These are phyloP conservation scores for Mallotus repandus DNA, from an alignment of 441 rosid species.

Conservation along the genomic window DNA sequence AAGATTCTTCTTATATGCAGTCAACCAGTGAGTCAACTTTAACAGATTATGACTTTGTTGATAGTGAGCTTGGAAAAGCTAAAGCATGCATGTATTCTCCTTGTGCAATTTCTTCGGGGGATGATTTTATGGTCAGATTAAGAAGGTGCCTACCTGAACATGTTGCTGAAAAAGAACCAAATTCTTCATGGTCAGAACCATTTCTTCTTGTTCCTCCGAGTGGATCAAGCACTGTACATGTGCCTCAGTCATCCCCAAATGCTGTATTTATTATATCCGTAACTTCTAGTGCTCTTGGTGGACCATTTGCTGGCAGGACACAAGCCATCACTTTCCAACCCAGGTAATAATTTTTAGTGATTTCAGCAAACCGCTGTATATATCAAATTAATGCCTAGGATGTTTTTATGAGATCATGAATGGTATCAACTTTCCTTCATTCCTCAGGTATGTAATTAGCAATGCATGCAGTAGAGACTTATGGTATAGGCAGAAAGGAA, in stretches of 20 bases:
- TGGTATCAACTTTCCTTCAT: slow-evolving; percentile 22
- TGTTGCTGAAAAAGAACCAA: slow-evolving; percentile 40
- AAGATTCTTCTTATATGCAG: slow-evolving; percentile 29
- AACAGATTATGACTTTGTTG: slow-evolving; percentile 41
- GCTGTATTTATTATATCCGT: slow-evolving; percentile 80
- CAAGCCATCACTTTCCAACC: slow-evolving; percentile 90
- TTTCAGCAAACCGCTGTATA: not conserved
- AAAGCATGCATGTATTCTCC: slow-evolving; percentile 83
- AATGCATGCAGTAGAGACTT: slow-evolving; percentile 88
- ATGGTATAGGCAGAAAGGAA: slow-evolving; percentile 90
- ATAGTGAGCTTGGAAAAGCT: slow-evolving; percentile 50
- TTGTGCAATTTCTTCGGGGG: slow-evolving; percentile 42
- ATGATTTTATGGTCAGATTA: slow-evolving; percentile 61
- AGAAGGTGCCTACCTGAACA: slow-evolving; percentile 48
- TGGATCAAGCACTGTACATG: slow-evolving; percentile 76
- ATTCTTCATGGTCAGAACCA: slow-evolving; percentile 70
- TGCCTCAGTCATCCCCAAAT: slow-evolving; percentile 65
- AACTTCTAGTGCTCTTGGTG: slow-evolving; percentile 64
- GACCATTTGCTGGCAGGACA: slow-evolving; percentile 73
- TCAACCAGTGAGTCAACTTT: slow-evolving; percentile 34
- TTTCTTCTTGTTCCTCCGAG: slow-evolving; percentile 82
- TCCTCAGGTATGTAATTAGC: slow-evolving; percentile 79
- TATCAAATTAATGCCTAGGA: not conserved
- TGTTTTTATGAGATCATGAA: not conserved
- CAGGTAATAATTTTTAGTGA: slow-evolving; percentile 44